Evolutionary conservation across 2,329 filamentous ascomycete species (phyloP), one percentile per base, ranked within the genome.

Genomic region (Neopestalotiopsis clavispora): DNA sequence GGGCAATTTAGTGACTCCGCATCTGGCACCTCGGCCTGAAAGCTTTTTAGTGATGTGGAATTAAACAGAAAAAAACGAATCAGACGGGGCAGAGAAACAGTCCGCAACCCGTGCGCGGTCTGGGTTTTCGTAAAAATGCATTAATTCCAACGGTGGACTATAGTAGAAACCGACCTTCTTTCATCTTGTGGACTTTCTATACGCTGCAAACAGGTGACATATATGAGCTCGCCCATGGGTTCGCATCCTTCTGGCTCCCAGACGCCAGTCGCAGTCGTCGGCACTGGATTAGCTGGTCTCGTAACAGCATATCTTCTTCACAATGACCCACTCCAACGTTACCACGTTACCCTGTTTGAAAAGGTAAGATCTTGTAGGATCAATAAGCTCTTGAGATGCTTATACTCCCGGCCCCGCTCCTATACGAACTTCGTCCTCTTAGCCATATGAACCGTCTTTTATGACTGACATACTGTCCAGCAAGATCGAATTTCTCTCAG

Each of bases 401-500:
- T 38, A 38, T 38, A 38, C 10, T 38, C 34, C 6, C 34, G 10
- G 34, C 6, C 34, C 34, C 10, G 34, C 52, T 9, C 52, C 52
- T 4, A 28, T n/a, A 28, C 9, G 20, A 65, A 32, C 38, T 3
- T 12, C 13, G 9, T 66, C 34, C 10, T 38, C 34, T 38, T 38
- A 10, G 34, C 34, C 10, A 23, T 23, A 23, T 38, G 34, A 10
- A 10, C 17, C 45, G 42, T 17, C 4, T 20, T 20, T 20, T 17
- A 52, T 7, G 6, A 52, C 45, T 52, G 45, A 52, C n/a, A n/a
- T 52, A 17, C n/a, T 52, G 17, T 20, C 45, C n/a, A 83, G 81
- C 76, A 78, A 23, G 70, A 75, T 3, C 69, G 67, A 12, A 74
- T 83, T 1, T 79, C 81, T 0, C 79, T 83, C 62, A 80, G 82